These are phyloP conservation scores for Lotus japonicus DNA, from an alignment of 306 rosid species.

Conservation along the genomic window DNA sequence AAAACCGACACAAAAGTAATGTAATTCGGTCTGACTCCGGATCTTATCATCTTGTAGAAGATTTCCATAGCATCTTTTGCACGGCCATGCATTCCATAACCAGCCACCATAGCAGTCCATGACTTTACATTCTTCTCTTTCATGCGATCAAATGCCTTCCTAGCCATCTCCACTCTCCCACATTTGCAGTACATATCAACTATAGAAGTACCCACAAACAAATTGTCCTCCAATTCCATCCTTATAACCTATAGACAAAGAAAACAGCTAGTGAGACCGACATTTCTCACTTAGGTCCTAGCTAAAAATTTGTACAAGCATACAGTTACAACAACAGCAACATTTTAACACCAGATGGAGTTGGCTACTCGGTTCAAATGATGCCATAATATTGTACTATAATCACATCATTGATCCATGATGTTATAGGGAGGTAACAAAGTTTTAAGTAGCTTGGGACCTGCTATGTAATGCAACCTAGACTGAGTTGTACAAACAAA, in stretches of 20 bases:
- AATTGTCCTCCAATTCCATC: constrained; percentile 60
- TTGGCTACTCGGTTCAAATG: not conserved
- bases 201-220: constrained; percentile 55
- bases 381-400: not conserved
- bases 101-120: constrained; percentile 72
- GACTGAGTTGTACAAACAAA: not conserved
- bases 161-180: constrained; percentile 64
- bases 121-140: constrained; percentile 64
- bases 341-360: not conserved
- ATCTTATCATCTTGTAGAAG: constrained; percentile 47
- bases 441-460: not conserved
- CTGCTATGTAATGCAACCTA: not conserved
- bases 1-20: constrained; percentile 66
- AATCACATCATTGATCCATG: not conserved
- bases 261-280: not conserved
- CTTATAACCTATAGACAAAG: constrained; percentile 47
- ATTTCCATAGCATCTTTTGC: constrained; percentile 56
- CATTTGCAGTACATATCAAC: constrained; percentile 80
- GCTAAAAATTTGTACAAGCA: not conserved
- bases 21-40: constrained; percentile 53
- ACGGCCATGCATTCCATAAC: constrained; percentile 79
- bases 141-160: constrained; percentile 61
- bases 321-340: not conserved
- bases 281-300: not conserved
- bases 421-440: not conserved